These are phyloP conservation scores for Fusarium pilosicola DNA, from an alignment of 2,329 filamentous ascomycete species.

Conservation along the genomic window DNA sequence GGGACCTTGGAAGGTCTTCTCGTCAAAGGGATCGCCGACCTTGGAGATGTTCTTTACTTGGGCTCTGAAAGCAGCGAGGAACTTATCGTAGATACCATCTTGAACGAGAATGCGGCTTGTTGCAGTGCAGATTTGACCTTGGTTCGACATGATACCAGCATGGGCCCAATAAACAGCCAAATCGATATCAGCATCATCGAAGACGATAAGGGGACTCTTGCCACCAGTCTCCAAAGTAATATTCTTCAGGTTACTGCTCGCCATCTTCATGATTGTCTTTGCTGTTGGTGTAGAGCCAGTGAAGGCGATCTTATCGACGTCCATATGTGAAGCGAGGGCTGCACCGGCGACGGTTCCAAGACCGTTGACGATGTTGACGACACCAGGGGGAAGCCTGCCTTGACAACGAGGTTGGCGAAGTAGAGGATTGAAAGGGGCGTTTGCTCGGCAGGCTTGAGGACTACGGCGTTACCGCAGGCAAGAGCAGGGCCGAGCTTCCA, in stretches of 20 bases:
- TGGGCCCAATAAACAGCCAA: slow-evolving; percentile 71
- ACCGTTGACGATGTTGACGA: slow-evolving; percentile 80
- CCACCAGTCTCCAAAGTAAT: slow-evolving; percentile 75
- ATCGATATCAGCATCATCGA: slow-evolving; percentile 72
- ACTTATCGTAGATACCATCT: slow-evolving; percentile 68
- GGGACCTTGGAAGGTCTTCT: slow-evolving; percentile 77
- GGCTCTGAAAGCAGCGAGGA: slow-evolving; percentile 54
- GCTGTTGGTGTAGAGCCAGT: slow-evolving; percentile 80
- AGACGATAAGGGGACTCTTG: slow-evolving; percentile 72
- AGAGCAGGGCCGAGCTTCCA: slow-evolving; percentile 82
- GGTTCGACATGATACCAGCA: slow-evolving; percentile 66
- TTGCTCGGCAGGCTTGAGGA: slow-evolving; percentile 75
- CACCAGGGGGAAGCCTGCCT: slow-evolving; percentile 83
- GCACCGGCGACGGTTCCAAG: slow-evolving; percentile 74
- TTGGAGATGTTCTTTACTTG: slow-evolving; percentile 58
- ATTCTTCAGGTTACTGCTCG: slow-evolving; percentile 72
- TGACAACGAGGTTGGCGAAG: slow-evolving; percentile 72
- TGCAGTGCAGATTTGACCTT: slow-evolving; percentile 73
- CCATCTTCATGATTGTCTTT: slow-evolving; percentile 79
- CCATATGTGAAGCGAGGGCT: slow-evolving; percentile 73
- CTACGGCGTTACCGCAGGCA: slow-evolving; percentile 70
- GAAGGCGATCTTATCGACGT: slow-evolving; percentile 81
- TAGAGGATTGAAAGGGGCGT: slow-evolving; percentile 73
- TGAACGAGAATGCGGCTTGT: slow-evolving; percentile 74
- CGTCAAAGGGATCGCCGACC: slow-evolving; percentile 76